Base-by-base conservation (phyloP, 129 eudicot species). In the Oenanthe sinensis region DNA sequence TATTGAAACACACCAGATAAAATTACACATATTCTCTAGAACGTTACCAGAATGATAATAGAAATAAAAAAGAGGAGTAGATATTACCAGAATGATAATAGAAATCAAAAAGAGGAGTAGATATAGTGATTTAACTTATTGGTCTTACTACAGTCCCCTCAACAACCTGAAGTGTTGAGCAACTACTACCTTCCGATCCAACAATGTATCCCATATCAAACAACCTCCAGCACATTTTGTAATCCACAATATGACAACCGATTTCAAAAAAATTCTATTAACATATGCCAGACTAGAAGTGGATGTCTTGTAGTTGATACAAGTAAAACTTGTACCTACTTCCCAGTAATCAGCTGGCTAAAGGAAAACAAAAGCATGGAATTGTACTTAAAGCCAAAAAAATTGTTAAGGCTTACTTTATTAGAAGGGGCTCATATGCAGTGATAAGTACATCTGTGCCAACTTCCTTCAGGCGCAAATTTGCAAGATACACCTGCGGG, bases 381-480 rank as follows among this genome's bases (percentile, higher is more conserved):
- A 33, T 45, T 45, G 11, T 14, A n/a, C 45, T 74, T 12, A 45
- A 24, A 19, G 48, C 28, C 62, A 60, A 0, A 63, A 22, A 71
- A 70, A 26, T 36, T n/a, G 30, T 77, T 28, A 72, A 33, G 77
- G 72, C 90, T 82, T 84, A 92, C 99, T 85, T 96, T 80, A 92
- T 90, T 58, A 87, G 72, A 42, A 96, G 47, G 33, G 99, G 99
- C 88, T 92, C 97, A 37, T 92, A 88, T 19, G 97, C 97, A 75
- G 87, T 89, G 78, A 96, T 86, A 49, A 96, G 88, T 52, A 90
- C 82, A 81, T 96, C 97, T 11, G 99, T 96, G 52, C 78, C 90
- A 54, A 96, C 97, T 69, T 87, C 99, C 88, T 92, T 92, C 12
- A 92, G 97, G 63, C 99, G 90, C 82, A 95, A 79, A 87, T 95